A percentile compares a stretch with the other conserved stretches of the same genome.
phyloP scores from a whole-genome alignment of 768 basidiomycete genomes.

The Termitomyces sp. region DNA sequence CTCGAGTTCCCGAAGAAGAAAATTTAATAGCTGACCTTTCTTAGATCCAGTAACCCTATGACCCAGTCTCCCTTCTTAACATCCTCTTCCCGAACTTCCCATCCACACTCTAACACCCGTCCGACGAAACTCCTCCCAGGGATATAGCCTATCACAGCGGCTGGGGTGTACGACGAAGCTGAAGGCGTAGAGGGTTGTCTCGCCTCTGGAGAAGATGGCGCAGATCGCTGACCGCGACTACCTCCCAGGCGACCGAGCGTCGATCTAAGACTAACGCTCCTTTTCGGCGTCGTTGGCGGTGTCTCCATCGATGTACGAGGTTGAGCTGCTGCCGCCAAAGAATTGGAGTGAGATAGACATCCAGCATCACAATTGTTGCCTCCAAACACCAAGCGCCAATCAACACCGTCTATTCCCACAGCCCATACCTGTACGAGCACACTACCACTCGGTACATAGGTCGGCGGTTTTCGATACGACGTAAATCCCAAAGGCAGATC shows the following conservation, averaged over 20 bases:
- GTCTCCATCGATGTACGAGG: constrained; percentile 5
- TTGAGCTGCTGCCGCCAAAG: neutral
- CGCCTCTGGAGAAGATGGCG: neutral
- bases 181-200: neutral
- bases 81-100: constrained; percentile 66
- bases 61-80: constrained; percentile 83
- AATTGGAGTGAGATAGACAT: constrained; percentile 2
- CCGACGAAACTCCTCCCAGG: constrained; percentile 89
- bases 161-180: constrained; percentile 6
- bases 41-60: constrained; percentile 69
- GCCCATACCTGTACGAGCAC: constrained; percentile 87
- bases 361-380: constrained; percentile 9
- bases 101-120: constrained; percentile 75
- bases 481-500: constrained; percentile 54
- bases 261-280: constrained; percentile 15
- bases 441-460: constrained; percentile 59
- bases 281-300: constrained; percentile 11
- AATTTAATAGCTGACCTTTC: constrained; percentile 53
- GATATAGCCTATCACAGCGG: constrained; percentile 61
- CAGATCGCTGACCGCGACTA: constrained; percentile 3
- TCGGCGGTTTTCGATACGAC: constrained; percentile 66
- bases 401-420: constrained; percentile 76
- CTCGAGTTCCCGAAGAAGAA: neutral
- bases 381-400: constrained; percentile 55
- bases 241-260: constrained; percentile 14